A percentile compares a stretch with the other conserved stretches of the same genome.
phyloP scores from a whole-genome alignment of 73 alveolate species.

The Paramecium caudatum region DNA sequence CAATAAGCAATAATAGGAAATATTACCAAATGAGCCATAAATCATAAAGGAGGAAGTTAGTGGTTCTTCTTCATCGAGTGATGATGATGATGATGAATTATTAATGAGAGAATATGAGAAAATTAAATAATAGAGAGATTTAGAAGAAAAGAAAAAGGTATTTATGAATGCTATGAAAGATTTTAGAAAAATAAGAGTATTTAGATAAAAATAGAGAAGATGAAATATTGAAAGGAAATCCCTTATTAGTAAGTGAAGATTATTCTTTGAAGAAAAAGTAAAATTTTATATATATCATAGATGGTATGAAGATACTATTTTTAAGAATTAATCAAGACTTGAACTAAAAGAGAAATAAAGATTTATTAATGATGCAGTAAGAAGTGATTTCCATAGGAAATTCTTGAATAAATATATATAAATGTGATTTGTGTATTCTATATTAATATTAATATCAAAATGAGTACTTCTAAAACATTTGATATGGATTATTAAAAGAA shows the following conservation, averaged over 20 bases:
- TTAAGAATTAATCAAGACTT: constrained; percentile 93
- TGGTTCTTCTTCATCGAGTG: constrained; percentile 54
- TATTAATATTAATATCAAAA: constrained; percentile 19
- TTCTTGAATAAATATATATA: constrained; percentile 90
- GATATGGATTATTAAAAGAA: constrained; percentile 27
- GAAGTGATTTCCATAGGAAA: constrained; percentile 97
- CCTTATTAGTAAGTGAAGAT: constrained; percentile 87
- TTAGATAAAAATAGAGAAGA: constrained; percentile 86
- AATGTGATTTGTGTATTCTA: constrained; percentile 64
- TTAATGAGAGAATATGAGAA: constrained; percentile 94
- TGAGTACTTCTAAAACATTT: background rate
- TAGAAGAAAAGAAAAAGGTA: constrained; percentile 86
- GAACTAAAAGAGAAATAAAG: constrained; percentile 93
- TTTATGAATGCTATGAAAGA: background rate
- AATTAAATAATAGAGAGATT: constrained; percentile 92
- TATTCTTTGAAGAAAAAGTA: constrained; percentile 92
- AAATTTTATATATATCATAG: constrained; percentile 4
- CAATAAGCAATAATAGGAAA: constrained; percentile 15
- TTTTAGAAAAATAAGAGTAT: constrained; percentile 82
- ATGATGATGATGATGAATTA: constrained; percentile 84
- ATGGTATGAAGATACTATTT: constrained; percentile 98
- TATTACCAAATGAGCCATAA: background rate
- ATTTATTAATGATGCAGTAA: constrained; percentile 97
- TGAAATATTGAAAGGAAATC: constrained; percentile 89
- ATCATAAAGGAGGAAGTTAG: background rate